phyloP scores from a whole-genome alignment of 2,329 filamentous ascomycete genomes.

The Hypoxylon sp. region DNA sequence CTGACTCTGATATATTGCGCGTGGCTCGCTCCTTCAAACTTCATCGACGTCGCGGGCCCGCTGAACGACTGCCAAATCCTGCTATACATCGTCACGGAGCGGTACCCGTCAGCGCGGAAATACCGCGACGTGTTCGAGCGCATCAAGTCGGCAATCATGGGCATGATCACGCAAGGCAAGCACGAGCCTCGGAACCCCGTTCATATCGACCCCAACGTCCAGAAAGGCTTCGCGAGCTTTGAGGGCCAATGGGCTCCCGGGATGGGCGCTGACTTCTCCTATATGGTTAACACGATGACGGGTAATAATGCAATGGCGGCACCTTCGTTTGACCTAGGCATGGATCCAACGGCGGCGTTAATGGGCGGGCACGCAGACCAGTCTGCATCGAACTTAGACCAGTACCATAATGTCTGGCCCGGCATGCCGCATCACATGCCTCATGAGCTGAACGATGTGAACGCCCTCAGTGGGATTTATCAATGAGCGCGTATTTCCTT shows the following conservation, averaged over 20 bases:
- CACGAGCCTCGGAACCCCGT: conserved; percentile 52
- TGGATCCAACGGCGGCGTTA: conserved; percentile 35
- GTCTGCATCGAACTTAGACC: conserved; percentile 27
- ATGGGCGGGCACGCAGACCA: conserved; percentile 32
- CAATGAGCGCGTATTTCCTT: conserved; percentile 27
- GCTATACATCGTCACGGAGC: conserved; percentile 54
- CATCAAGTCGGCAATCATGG: conserved; percentile 50
- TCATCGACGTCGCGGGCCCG: conserved; percentile 46
- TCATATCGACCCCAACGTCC: conserved; percentile 47
- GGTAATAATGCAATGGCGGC: conserved; percentile 43
- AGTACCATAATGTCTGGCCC: conserved; percentile 41
- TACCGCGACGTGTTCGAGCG: conserved; percentile 55
- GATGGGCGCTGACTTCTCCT: conserved; percentile 50
- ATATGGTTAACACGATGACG: conserved; percentile 54
- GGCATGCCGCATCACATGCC: conserved; percentile 37
- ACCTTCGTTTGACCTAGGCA: conserved; percentile 30
- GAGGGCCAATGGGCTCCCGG: conserved; percentile 47
- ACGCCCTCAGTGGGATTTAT: conserved; percentile 37
- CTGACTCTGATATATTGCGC: conserved; percentile 52
- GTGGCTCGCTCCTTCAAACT: conserved; percentile 50
- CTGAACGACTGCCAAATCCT: conserved; percentile 53
- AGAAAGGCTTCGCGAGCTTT: conserved; percentile 47
- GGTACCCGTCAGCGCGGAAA: conserved; percentile 53
- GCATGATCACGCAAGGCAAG: conserved; percentile 50
- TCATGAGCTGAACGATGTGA: conserved; percentile 35